Evolutionary conservation across 768 basidiomycete genomes (phyloP), one percentile per base, ranked within the genome.

Genomic region (Boletus tylopilopsis): DNA sequence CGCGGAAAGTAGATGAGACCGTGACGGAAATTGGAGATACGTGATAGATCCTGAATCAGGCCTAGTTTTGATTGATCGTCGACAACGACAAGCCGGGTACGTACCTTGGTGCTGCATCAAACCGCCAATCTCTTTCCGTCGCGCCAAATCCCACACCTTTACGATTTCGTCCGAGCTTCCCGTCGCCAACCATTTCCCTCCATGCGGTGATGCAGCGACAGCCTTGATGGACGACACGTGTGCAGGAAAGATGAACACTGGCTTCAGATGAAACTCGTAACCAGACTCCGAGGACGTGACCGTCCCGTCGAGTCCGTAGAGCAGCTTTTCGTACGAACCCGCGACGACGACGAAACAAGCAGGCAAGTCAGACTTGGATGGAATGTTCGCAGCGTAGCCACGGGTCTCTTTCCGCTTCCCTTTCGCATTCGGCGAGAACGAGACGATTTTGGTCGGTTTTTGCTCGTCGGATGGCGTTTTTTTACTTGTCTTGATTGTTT

Each of bases 81-180:
- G 35, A 16, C 29, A 16, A 27, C 15, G 44, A 39, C 36, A 37
- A 19, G 41, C 16, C 43, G n/a, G n/a, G n/a, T n/a, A 68, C 69
- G 19, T 57, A 94, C 94, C 95, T 76, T 92, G 80, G 64, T 97
- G 95, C 49, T 96, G 93, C 81, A 94, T 90, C 45, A 99, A 71
- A 38, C 88, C 90, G 27, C 96, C 96, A 44, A 99, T 80, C 68
- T 99, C 95, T 71, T 96, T 96, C 67, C 85, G 75, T 62, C 94
- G 74, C 46, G 85, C 78, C 51, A 99, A 68, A 72, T 98, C 94
- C 96, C 96, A 99, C 9, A 99, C 85, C 67, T 97, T 97, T 59
- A 98, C 73, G 42, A 94, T 89, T 67, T 98, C 96, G 64, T 99
- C 96, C n/a, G 89, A 80, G 55, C 91, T 92, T 7, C 94, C 96